Evolutionary conservation across 2,329 filamentous ascomycete genomes (phyloP), one percentile per base, ranked within the genome.

Genomic region (Magnaporthiopsis incrustans): DNA sequence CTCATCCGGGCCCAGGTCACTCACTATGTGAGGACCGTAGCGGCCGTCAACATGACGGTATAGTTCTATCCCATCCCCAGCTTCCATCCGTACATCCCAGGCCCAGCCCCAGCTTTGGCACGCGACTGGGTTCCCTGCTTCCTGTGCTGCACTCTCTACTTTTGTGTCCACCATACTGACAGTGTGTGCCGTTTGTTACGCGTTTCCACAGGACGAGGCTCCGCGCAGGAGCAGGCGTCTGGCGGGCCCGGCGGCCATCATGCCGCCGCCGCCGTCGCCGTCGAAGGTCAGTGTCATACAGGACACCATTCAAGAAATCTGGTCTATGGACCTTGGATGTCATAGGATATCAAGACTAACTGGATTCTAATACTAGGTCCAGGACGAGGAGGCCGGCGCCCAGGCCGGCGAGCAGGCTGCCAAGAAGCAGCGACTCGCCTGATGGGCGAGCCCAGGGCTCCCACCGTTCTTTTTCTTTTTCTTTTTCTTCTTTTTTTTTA

Each of bases 1-100:
- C 25, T 59, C 56, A 44, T 63, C 12, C 58, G 22, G 25, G 32
- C 61, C 30, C 61, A 63, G 56, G 61, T 30, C 27, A 30, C 22
- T 15, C 15, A 15, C 26, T 32, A 11, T 62, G 35, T 12, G 30
- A 33, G 26, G 33, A 8, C 22, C 7, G 3, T 10, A 6, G 18
- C 44, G 22, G 44, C 5, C 22, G 0, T 5, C 44, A n/a, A n/a
- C 44, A n/a, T 1, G 44, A 3, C 15, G 11, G 44, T 53, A 53
- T 53, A n/a, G 44, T n/a, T 53, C 18, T 7, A n/a, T 8, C 18
- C 18, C 22, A 53, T n/a, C 14, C 12, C 44, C 44, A 30, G 25
- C 14, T 58, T 58, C n/a, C 56, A 57, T 18, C 27, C 25, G 1
- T 18, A 27, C 57, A 58, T 26, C 12, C 26, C 11, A 26, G 6